Evolutionary conservation across 139 green algal species (phyloP), one percentile per base, ranked within the genome.

Genomic region (Marvania coccoides): DNA sequence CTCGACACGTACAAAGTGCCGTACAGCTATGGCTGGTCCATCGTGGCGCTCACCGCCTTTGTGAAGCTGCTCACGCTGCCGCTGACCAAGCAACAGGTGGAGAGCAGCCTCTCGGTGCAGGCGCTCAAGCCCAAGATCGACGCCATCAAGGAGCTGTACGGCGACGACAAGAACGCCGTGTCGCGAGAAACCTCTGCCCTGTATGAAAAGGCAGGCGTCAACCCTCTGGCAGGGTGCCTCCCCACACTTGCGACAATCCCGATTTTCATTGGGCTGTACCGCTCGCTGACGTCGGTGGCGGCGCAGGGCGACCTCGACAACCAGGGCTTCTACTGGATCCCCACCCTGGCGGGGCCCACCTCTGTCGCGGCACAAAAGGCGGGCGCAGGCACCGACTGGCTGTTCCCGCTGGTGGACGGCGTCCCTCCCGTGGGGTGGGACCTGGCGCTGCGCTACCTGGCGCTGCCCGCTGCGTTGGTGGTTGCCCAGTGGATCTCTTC

Each of bases 21-120:
- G 10, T 97, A 99, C 74, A 85, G 84, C 2, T 98, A 98, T 69
- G 91, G 91, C 28, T 97, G 90, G 70, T 85, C 91, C 53, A 97
- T 97, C 71, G 89, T 97, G 45, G 55, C 88, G 34, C 79, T 97
- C 12, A 97, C 91, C 0, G n/a, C 92, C 6, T 9, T 94, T 39
- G 87, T 98, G 30, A 99, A 99, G 83, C 37, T 79, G 10, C 74
- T 73, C 24, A 99, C 94, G 1, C 97, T 90, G 62, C 94, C 94
- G 3, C 82, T 99, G n/a, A 89, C 90, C 15, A 91, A 96, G 75
- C 90, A 97, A 73, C 95, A 98, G 87, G 88, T 92, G 14, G 90
- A 97, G 70, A 86, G 70, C 0, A 56, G 73, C 1, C 66, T 97
- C 54, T 77, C 84, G 1, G 74, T 94, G 28, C 88, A 95, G 71